These are phyloP conservation scores for Pseudogymnoascus sp. DNA, from an alignment of 2,329 filamentous ascomycete species.

Conservation along the genomic window DNA sequence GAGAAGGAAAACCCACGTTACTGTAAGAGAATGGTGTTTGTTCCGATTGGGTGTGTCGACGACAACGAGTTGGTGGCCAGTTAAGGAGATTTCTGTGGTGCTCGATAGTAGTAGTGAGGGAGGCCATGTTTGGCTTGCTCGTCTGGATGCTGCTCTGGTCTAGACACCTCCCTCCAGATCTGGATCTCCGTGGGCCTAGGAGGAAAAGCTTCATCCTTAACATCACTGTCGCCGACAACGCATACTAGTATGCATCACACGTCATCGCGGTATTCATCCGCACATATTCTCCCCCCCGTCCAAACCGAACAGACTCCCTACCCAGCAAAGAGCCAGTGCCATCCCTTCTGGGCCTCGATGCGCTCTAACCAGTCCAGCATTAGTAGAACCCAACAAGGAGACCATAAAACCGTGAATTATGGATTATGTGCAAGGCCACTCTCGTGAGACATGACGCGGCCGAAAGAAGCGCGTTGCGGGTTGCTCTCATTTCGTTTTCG, in stretches of 20 bases:
- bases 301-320: neutral
- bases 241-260: neutral
- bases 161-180: neutral
- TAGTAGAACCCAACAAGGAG: neutral
- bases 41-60: neutral
- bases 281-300: neutral
- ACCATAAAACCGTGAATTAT: neutral
- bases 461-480: neutral
- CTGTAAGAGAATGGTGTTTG: neutral
- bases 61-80: neutral
- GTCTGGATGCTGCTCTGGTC: neutral
- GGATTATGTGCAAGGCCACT: neutral
- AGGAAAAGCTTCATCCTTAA: neutral
- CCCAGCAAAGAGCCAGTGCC: neutral
- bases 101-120: neutral
- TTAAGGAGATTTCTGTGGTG: neutral
- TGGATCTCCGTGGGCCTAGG: neutral
- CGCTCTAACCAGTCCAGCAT: neutral
- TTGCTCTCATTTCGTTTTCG: neutral
- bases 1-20: neutral
- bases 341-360: neutral
- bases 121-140: neutral
- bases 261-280: neutral
- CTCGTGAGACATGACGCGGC: slow-evolving; percentile 1
- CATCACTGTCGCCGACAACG: neutral